Evolutionary conservation across 2,329 filamentous ascomycete genomes (phyloP).

Genomic region (Fusarium sp.): DNA sequence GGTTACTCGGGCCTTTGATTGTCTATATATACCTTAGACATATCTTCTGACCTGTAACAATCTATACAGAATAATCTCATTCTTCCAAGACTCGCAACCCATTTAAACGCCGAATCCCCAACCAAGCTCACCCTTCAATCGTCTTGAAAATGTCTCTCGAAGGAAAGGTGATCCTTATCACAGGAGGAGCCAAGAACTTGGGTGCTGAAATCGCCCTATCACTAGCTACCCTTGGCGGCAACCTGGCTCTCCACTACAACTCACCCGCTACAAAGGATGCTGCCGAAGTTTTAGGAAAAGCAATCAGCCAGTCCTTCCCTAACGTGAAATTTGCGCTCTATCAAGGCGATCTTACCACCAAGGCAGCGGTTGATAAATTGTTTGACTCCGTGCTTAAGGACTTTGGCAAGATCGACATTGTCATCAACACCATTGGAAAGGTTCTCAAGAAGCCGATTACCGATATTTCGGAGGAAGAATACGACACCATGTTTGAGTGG

Average conservation of each 20-base stretch:
- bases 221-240: not conserved
- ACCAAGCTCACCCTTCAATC: too few relatives aligned
- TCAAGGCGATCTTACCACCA: not conserved
- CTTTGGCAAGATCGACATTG: not conserved
- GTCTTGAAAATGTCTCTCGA: not conserved
- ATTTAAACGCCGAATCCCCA: too few relatives aligned
- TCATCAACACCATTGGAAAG: not conserved
- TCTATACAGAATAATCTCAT: rapidly evolving
- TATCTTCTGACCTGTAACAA: not conserved
- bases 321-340: not conserved
- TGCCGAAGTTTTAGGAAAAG: not conserved
- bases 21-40: not conserved
- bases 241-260: not conserved
- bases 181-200: not conserved
- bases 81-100: too few relatives aligned
- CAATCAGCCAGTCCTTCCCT: not conserved
- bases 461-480: not conserved
- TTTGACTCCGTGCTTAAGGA: not conserved
- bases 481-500: not conserved
- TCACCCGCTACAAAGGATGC: rapidly evolving
- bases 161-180: not conserved
- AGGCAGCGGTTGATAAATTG: not conserved
- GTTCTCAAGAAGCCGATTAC: not conserved
- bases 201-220: not conserved
- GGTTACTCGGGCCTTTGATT: not conserved